These are phyloP conservation scores for cucumber (Cucumis sativus) DNA, from an alignment of 306 rosid genomes.

Conservation along the genomic window DNA sequence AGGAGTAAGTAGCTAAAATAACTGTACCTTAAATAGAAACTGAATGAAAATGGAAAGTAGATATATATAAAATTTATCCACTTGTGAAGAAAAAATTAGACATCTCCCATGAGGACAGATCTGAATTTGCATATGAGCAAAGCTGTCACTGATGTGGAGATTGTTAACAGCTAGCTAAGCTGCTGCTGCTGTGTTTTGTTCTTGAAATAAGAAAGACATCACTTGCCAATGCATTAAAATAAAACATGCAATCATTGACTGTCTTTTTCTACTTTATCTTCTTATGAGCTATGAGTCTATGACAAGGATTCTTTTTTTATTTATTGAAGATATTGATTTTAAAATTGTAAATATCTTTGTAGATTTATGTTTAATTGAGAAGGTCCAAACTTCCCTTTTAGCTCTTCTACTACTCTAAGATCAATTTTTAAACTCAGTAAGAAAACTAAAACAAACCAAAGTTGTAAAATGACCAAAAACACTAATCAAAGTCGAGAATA, in stretches of 20 bases:
- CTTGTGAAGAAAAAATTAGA: neutral
- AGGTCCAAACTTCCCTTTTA: neutral
- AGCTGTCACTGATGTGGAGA: conserved; percentile 25
- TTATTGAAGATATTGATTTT: neutral
- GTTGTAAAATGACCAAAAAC: no score
- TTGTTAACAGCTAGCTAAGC: neutral
- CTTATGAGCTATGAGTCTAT: neutral
- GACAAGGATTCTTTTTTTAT: neutral
- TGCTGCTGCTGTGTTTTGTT: neutral
- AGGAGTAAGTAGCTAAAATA: neutral
- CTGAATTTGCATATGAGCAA: conserved; percentile 15
- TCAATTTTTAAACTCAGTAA: no score
- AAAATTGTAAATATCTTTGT: neutral
- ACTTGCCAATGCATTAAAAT: neutral
- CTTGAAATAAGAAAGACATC: neutral
- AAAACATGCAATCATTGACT: neutral
- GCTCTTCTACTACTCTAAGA: no score
- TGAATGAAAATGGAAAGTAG: neutral
- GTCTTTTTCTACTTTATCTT: neutral
- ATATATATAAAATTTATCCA: neutral
- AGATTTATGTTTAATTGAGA: neutral
- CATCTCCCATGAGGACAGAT: neutral
- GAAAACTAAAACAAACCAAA: no score
- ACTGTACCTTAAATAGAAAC: neutral
- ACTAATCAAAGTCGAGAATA: no score